Conservation (phyloP, 768 basidiomycete genomes). For the Rickenella mellea region DNA sequence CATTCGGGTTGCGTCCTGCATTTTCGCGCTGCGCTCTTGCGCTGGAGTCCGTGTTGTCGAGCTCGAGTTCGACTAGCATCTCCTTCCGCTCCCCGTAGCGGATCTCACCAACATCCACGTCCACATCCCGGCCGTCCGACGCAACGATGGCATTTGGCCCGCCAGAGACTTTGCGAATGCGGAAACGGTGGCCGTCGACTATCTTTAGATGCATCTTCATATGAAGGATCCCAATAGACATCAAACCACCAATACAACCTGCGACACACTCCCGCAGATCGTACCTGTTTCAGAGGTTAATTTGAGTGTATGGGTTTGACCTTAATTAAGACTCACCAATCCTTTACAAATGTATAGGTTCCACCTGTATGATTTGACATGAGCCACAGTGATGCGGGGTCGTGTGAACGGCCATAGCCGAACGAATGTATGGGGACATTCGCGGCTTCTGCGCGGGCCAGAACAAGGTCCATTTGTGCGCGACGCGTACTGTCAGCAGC, state of each 20-base stretch:
- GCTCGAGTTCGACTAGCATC: conserved; percentile 93
- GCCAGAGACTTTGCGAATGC: conserved; percentile 90
- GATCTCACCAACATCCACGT: conserved; percentile 90
- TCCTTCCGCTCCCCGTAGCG: conserved; percentile 96
- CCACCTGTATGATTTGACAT: conserved; percentile 98
- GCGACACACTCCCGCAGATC: conserved; percentile 88
- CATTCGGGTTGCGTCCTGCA: conserved; percentile 40
- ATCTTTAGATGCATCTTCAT: conserved; percentile 96
- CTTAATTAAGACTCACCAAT: conserved; percentile 42
- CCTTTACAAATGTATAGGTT: conserved; percentile 96
- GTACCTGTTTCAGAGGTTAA: conserved; percentile 35
- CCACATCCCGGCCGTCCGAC: conserved; percentile 89
- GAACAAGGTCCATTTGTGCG: conserved; percentile 96
- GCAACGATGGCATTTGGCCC: conserved; percentile 80
- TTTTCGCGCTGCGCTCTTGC: conserved; percentile 13
- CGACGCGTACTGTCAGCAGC: conserved; percentile 86
- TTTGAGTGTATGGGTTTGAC: not conserved
- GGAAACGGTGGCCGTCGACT: conserved; percentile 83
- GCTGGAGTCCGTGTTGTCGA: conserved; percentile 60
- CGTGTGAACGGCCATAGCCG: conserved; percentile 94
- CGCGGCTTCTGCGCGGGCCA: conserved; percentile 93
- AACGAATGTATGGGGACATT: conserved; percentile 96
- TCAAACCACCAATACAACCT: conserved; percentile 92
- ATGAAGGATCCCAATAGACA: conserved; percentile 85
- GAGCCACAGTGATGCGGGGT: conserved; percentile 95